Evolutionary conservation across 2,329 filamentous ascomycete species (phyloP).

Genomic region (Hymenoscyphus fraxineus): DNA sequence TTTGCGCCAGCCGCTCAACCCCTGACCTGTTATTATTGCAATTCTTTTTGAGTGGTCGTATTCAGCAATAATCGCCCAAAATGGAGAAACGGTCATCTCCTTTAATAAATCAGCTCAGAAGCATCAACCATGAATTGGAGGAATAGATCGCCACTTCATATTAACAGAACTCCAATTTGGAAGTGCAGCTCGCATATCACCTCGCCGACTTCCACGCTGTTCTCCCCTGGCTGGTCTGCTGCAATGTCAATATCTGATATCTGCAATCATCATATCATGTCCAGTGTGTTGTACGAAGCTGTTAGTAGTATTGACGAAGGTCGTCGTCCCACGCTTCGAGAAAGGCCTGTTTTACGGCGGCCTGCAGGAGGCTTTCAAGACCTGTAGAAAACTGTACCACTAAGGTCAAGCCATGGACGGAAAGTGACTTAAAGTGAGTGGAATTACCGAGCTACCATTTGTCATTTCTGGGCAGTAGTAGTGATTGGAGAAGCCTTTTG

Average conservation of each 20-base stretch:
- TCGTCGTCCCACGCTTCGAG: not conserved
- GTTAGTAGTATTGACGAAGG: not conserved
- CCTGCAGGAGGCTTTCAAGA: not conserved
- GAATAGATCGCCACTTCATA: not conserved
- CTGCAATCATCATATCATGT: not conserved
- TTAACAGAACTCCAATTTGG: not conserved
- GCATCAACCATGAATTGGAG: not conserved
- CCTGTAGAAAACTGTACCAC: not conserved
- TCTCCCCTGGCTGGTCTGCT: not conserved
- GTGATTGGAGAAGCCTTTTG: not conserved
- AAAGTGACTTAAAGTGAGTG: not conserved
- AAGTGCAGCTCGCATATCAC: not conserved
- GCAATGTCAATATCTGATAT: not conserved
- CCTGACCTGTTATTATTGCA: not conserved
- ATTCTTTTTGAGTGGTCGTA: not conserved
- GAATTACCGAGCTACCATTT: not conserved
- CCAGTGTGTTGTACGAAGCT: not conserved
- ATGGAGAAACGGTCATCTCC: not conserved
- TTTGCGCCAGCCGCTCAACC: not conserved
- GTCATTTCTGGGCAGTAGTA: not conserved
- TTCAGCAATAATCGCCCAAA: not conserved
- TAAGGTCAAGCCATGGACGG: not conserved
- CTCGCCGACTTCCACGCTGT: not conserved
- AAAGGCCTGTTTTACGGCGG: not conserved
- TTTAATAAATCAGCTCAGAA: not conserved